Percentiles rank a stretch among this genome's conserved stretches.
Conservation (phyloP, 225 moss, liverwort and hornwort species). For the Anthoceros angustus region DNA sequence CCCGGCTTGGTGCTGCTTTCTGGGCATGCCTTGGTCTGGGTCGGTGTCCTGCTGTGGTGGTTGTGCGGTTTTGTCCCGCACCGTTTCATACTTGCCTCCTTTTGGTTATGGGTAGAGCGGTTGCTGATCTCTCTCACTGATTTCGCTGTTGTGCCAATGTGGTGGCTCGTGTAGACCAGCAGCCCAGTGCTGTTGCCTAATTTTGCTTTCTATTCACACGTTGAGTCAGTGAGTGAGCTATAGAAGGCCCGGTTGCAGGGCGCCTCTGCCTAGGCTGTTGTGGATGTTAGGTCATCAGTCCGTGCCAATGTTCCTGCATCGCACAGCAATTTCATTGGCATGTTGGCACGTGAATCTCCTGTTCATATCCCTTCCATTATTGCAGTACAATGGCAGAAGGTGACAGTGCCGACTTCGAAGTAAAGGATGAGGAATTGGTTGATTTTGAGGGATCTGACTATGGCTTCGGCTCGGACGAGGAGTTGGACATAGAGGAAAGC, state of each 20-base stretch:
- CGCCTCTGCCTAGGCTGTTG: too few species aligned
- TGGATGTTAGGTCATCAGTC: too few species aligned
- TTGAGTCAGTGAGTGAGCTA: too few species aligned
- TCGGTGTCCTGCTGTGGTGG: slow-evolving; percentile 1
- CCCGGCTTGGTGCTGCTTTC: too few species aligned
- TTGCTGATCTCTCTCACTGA: not conserved
- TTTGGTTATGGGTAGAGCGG: not conserved
- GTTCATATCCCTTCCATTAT: not conserved
- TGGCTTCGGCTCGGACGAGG: slow-evolving; percentile 73
- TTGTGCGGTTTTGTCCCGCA: not conserved
- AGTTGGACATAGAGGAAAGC: slow-evolving; percentile 28
- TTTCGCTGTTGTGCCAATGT: not conserved
- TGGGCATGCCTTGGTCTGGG: not conserved
- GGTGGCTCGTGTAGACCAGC: not conserved
- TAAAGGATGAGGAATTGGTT: slow-evolving; percentile 95
- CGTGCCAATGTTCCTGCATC: too few species aligned
- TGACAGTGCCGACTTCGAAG: slow-evolving; percentile 45
- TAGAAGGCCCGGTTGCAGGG: too few species aligned
- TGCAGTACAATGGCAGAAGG: slow-evolving; percentile 27
- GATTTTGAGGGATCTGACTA: slow-evolving; percentile 96
- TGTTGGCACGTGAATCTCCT: slow-evolving; percentile 4
- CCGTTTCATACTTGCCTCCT: slow-evolving; percentile 3
- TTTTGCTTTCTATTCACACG: not conserved
- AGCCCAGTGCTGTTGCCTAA: not conserved
- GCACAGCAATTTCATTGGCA: slow-evolving; percentile 1